Conservation (phyloP, 495 filamentous ascomycete species). For the Xylaria bambusicola region DNA sequence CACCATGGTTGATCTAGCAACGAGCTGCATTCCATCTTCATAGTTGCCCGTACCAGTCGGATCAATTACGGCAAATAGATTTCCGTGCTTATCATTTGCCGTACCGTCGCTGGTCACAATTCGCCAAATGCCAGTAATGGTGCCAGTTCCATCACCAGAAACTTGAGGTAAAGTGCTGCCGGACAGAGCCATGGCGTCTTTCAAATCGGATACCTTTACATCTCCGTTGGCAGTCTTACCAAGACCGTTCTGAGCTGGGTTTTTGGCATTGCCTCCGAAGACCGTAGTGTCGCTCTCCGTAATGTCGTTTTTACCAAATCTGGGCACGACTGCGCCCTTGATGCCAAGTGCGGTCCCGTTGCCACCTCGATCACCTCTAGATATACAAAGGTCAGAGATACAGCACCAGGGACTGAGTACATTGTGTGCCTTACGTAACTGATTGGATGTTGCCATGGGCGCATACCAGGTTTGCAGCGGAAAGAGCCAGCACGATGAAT, state of each 20-base stretch:
- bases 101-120: constrained; percentile 11
- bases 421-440: constrained; percentile 13
- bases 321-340: constrained; percentile 9
- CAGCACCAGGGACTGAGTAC: background rate
- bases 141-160: constrained; percentile 11
- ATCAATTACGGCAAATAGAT: constrained; percentile 14
- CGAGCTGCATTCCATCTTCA: constrained; percentile 7
- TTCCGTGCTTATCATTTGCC: constrained; percentile 16
- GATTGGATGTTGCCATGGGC: constrained; percentile 17
- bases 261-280: constrained; percentile 13
- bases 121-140: constrained; percentile 13
- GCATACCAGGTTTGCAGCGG: constrained; percentile 5
- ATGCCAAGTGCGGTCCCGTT: constrained; percentile 16
- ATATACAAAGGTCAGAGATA: background rate
- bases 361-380: constrained; percentile 15
- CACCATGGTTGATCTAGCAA: constrained; percentile 10
- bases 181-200: constrained; percentile 7
- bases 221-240: constrained; percentile 17
- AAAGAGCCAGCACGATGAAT: constrained; percentile 6
- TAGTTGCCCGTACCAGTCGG: constrained; percentile 13
- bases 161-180: constrained; percentile 15
- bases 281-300: constrained; percentile 16
- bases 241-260: constrained; percentile 10
- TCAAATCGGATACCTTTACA: constrained; percentile 2
- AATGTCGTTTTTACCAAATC: constrained; percentile 11